phyloP scores from a whole-genome alignment of 768 basidiomycete genomes.

The Lentinula detonsa region DNA sequence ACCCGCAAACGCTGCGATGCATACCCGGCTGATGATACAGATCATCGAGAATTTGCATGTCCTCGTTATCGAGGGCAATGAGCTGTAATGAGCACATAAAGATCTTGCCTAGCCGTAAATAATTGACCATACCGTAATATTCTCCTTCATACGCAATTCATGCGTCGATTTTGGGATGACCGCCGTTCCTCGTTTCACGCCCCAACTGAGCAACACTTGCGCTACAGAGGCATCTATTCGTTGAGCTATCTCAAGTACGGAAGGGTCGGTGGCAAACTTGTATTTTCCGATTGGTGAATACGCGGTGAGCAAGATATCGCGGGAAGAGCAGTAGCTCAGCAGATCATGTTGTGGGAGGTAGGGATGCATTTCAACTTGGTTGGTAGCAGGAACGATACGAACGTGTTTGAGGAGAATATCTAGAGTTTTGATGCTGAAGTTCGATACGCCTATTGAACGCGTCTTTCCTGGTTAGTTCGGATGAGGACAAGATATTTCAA shows the following conservation, averaged over 20 bases:
- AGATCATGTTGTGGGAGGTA: slow-evolving; percentile 39
- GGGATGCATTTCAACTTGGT: slow-evolving; percentile 38
- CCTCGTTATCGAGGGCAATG: slow-evolving; percentile 23
- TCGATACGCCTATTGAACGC: slow-evolving; percentile 41
- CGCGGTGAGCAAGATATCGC: slow-evolving; percentile 39
- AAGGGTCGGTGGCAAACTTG: slow-evolving; percentile 21
- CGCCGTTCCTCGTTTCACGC: slow-evolving; percentile 42
- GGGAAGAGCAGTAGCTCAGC: slow-evolving; percentile 30
- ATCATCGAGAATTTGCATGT: slow-evolving; percentile 29
- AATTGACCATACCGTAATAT: slow-evolving; percentile 24
- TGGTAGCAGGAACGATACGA: slow-evolving; percentile 37
- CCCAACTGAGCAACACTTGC: slow-evolving; percentile 54
- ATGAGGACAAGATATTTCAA: slow-evolving; percentile 21
- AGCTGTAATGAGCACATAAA: slow-evolving; percentile 18
- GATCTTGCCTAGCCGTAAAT: not conserved
- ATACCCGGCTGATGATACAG: slow-evolving; percentile 32
- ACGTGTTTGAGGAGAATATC: slow-evolving; percentile 27
- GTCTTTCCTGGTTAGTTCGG: slow-evolving; percentile 24
- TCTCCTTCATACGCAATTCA: slow-evolving; percentile 33
- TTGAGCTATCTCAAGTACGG: slow-evolving; percentile 20
- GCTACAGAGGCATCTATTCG: slow-evolving; percentile 26
- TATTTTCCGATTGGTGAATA: slow-evolving; percentile 39
- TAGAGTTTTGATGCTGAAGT: slow-evolving; percentile 39
- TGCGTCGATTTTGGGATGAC: slow-evolving; percentile 51
- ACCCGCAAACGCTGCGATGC: slow-evolving; percentile 30